Conservation (phyloP, 768 basidiomycete genomes). For the Serpula lacrymans region DNA sequence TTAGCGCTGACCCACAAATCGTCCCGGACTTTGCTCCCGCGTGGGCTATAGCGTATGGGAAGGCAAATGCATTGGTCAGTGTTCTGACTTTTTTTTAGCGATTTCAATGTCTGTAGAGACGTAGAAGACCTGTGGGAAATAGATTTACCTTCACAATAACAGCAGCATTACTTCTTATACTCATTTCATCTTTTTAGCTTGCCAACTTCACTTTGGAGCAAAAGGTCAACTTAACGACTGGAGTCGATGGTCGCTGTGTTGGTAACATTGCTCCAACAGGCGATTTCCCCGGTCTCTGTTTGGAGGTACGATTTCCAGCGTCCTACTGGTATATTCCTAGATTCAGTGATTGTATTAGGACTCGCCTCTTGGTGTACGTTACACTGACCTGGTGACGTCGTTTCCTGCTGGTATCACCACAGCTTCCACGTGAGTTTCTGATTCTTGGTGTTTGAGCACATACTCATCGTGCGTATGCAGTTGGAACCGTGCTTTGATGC, state of each 20-base stretch:
- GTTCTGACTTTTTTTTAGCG: slow-evolving; percentile 4
- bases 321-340: not conserved
- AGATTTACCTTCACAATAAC: not conserved
- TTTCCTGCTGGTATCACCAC: slow-evolving; percentile 77
- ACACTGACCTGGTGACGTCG: slow-evolving; percentile 63
- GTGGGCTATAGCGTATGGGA: slow-evolving; percentile 52
- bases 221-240: slow-evolving; percentile 55
- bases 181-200: slow-evolving; percentile 27
- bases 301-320: slow-evolving; percentile 41
- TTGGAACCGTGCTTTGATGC: slow-evolving; percentile 70
- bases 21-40: slow-evolving; percentile 39
- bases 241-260: slow-evolving; percentile 59
- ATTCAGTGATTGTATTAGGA: slow-evolving; percentile 44
- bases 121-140: not conserved
- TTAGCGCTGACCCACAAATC: slow-evolving; percentile 30
- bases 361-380: slow-evolving; percentile 69
- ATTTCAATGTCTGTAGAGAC: no score
- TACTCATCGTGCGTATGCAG: slow-evolving; percentile 23
- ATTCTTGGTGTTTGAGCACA: slow-evolving; percentile 2
- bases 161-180: not conserved
- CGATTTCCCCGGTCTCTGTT: slow-evolving; percentile 59
- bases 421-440: slow-evolving; percentile 58
- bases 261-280: slow-evolving; percentile 55
- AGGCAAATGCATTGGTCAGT: slow-evolving; percentile 50
- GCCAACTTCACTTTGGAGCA: slow-evolving; percentile 48